Evolutionary conservation across 768 basidiomycete genomes (phyloP), one percentile per base, ranked within the genome.

Genomic region (Macrolepiota fuliginosa): DNA sequence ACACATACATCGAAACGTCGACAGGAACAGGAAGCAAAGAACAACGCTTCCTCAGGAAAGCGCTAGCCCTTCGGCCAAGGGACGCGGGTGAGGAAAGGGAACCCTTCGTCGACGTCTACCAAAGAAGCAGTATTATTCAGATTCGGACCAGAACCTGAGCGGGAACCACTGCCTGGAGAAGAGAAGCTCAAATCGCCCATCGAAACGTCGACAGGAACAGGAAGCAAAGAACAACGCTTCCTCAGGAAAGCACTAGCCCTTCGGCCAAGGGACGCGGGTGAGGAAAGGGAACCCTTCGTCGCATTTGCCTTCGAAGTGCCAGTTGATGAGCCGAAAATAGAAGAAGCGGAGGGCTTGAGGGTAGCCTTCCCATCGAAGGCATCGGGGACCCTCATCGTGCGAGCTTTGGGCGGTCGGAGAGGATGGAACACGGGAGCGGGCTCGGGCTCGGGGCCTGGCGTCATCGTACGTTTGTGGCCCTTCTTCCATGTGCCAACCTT

Each of bases 351-450:
- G 10, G 58, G 36, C 35, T 24, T 49, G 37, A 56, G 25, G n/a
- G 53, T 59, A 29, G 50, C 42, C 32, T 54, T 61, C 24, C 51
- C 60, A 39, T 61, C 54, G 15, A 36, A 27, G 22, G 54, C 49
- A 25, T 51, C 57, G 40, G 54, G 22, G 12, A 27, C 36, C 46
- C 51, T 59, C 13, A 66, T 64, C 4, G 69, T 60, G 32, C 72
- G 75, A 2, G 70, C 66, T 45, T 71, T 76, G 0, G 85, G 78
- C 11, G 85, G 85, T 2, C 77, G 76, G 40, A 90, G 75, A 0
- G 88, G 82, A 56, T 84, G 81, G 73, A 90, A 85, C 0, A 85
- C 82, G 0, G 81, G 81, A 0, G 77, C 79, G 0, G 85, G 81
- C 25, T 89, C 88, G 1, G 78, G 76, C 45, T 83, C 82, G 3